Evolutionary conservation across 202 grass and related monocot genomes (phyloP).

Genomic region (Panicum hallii): DNA sequence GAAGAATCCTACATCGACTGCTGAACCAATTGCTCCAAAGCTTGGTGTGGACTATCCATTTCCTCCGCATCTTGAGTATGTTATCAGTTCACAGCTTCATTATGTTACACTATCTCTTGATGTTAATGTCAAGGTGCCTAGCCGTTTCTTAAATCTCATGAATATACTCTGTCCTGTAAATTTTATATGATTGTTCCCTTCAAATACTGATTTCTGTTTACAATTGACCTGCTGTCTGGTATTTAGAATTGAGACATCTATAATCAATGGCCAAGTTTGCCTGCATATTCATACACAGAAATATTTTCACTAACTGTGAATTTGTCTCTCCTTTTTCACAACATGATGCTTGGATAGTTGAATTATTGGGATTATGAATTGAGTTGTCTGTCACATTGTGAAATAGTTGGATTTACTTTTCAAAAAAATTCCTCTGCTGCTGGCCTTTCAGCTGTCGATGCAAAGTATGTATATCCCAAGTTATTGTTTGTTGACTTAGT

Average conservation of each 20-base stretch:
- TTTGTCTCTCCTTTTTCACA: not conserved
- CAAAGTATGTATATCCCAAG: not conserved
- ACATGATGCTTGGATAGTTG: not conserved
- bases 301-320: not conserved
- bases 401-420: slow-evolving; percentile 11
- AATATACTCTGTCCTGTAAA: not conserved
- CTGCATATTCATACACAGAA: not conserved
- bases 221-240: not conserved
- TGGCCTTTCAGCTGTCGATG: not conserved
- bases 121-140: not conserved
- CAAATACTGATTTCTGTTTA: not conserved
- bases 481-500: slow-evolving; percentile 5
- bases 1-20: slow-evolving; percentile 52
- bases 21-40: slow-evolving; percentile 79
- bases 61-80: slow-evolving; percentile 94
- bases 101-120: slow-evolving; percentile 28
- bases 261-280: not conserved
- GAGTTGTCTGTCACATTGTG: not conserved
- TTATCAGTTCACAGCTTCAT: not conserved
- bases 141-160: not conserved
- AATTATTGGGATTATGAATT: not conserved
- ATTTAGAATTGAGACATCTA: not conserved
- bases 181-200: not conserved
- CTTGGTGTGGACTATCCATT: slow-evolving; percentile 94
- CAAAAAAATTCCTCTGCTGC: not conserved